Evolutionary conservation across 1,284 basidiomycete species (phyloP), one percentile per base, ranked within the genome.

Genomic region (Takashimella koratensis): DNA sequence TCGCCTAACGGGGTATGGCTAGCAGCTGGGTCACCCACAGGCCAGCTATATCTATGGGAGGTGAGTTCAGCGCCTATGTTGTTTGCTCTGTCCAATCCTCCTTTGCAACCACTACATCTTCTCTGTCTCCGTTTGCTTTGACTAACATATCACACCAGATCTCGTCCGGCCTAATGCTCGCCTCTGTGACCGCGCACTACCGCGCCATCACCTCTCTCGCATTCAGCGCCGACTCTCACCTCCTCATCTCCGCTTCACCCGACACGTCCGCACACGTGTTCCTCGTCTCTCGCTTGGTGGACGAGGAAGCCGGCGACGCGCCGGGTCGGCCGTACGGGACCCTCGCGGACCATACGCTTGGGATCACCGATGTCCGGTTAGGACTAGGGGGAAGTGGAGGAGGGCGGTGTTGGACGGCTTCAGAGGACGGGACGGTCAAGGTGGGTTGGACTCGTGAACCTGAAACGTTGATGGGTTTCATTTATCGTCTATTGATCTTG

Each of bases 31-130:
- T 93, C 90, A 0, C 76, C 82, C 2, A 87, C 89, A 67, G 95
- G 95, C 24, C 84, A 92, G 49, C 83, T 98, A 65, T 94, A 93
- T 69, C 76, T 98, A 1, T 98, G 95, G 95, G 92, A 96, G 87
- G 91, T 85, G 62, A 65, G 84, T 79, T 46, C 19, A n/a, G n/a
- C n/a, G n/a, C n/a, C n/a, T n/a, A 23, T 49, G 43, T 52, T 4
- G 23, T 19, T 1, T 11, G 12, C n/a, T 5, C 8, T 13, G 21
- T 51, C n/a, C n/a, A n/a, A n/a, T n/a, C n/a, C n/a, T n/a, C n/a
- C n/a, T 12, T 3, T 30, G 39, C 10, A 16, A 5, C 13, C 27
- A 5, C 12, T 20, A 25, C 53, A 52, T 23, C 49, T 41, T 26
- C 19, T 58, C 43, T 19, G n/a, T n/a, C n/a, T n/a, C n/a, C n/a